A percentile compares a stretch with the other conserved stretches of the same genome.
phyloP scores from a whole-genome alignment of 257 asterid species.

The Parsonsia alboflavescens region DNA sequence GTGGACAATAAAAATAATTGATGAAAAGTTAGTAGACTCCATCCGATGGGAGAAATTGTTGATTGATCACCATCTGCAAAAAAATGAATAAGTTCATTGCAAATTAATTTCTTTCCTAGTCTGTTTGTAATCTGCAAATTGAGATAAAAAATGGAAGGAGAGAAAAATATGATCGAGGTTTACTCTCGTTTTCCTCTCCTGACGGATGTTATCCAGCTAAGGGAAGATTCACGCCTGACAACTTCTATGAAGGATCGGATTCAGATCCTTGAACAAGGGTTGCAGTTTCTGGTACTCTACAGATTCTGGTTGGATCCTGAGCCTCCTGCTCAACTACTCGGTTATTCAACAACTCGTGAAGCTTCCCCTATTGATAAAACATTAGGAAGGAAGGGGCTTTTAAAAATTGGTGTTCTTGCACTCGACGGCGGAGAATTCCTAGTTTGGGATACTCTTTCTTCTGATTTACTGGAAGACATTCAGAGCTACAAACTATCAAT shows the following conservation, averaged over 20 bases:
- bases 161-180: too few species aligned
- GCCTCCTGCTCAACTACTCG: too few species aligned
- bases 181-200: too few species aligned
- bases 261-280: background rate
- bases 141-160: too few species aligned
- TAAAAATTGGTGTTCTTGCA: background rate
- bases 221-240: background rate
- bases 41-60: too few species aligned
- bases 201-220: background rate
- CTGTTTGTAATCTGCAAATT: too few species aligned
- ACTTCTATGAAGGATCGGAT: background rate
- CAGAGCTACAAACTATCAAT: background rate
- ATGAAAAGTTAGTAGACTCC: too few species aligned
- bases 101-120: too few species aligned
- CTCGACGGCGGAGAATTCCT: background rate
- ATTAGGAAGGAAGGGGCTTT: background rate
- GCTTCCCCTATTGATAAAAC: background rate
- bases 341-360: background rate
- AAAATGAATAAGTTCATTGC: too few species aligned
- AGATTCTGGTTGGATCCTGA: background rate
- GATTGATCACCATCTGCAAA: too few species aligned
- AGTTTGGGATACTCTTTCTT: background rate
- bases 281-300: background rate
- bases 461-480: background rate
- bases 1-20: too few species aligned